Conservation (phyloP, 306 rosid species). For the Vigna reflexopilosa region DNA sequence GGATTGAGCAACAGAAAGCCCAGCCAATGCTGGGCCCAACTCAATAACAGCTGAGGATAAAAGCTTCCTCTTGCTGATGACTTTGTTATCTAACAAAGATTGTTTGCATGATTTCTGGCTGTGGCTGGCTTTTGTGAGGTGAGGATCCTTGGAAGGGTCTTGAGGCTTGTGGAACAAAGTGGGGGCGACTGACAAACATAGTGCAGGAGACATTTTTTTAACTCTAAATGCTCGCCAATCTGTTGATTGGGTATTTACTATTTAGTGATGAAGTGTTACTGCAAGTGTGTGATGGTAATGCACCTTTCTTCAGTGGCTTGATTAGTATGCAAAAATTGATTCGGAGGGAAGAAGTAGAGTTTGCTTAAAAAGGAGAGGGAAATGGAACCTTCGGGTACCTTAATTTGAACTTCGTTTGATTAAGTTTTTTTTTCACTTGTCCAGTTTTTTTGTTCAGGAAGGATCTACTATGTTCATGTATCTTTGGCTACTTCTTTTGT, state of each 20-base stretch:
- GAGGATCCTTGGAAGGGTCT: conserved; percentile 49
- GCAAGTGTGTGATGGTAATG: neutral
- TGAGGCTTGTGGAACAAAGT: conserved; percentile 59
- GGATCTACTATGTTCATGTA: conserved; percentile 41
- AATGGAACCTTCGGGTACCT: conserved; percentile 57
- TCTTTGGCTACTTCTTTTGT: neutral
- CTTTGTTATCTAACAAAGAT: conserved; percentile 41
- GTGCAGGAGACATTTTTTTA: conserved; percentile 53
- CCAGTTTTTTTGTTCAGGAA: conserved; percentile 38
- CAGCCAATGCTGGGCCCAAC: conserved; percentile 45
- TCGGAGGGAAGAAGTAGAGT: conserved; percentile 39
- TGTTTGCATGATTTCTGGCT: conserved; percentile 50
- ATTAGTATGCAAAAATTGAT: neutral
- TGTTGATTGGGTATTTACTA: neutral
- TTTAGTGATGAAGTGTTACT: conserved; percentile 1
- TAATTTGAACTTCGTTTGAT: conserved; percentile 38
- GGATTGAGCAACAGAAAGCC: conserved; percentile 49
- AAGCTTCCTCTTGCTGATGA: conserved; percentile 54
- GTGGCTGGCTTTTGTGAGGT: conserved; percentile 37
- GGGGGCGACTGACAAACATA: conserved; percentile 55
- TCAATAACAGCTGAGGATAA: conserved; percentile 50
- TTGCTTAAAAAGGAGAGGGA: conserved; percentile 39
- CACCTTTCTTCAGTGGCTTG: conserved; percentile 15
- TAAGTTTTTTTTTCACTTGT: conserved; percentile 4
- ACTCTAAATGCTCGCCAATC: neutral